phyloP scores from a whole-genome alignment of 345 rosid genomes.

The Raphanus sativus region DNA sequence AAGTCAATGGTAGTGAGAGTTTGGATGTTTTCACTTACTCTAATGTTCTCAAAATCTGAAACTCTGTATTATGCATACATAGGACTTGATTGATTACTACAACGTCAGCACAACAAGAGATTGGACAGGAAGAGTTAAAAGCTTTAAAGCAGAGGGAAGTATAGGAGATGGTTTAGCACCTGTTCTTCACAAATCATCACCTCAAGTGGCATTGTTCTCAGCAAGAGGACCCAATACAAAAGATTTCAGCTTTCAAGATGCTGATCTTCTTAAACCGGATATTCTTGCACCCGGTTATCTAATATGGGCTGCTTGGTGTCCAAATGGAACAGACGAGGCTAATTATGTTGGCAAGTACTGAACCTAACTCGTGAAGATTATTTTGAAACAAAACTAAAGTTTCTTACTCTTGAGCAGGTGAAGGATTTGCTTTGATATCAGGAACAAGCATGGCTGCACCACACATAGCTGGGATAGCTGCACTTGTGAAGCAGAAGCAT shows the following conservation, averaged over 20 bases:
- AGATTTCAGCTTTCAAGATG: conserved; percentile 92
- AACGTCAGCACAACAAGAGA: conserved; percentile 82
- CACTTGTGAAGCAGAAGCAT: conserved; percentile 94
- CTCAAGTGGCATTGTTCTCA: conserved; percentile 96
- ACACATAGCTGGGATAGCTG: conserved; percentile 98
- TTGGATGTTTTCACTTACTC: conserved; percentile 11
- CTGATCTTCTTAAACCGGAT: conserved; percentile 99
- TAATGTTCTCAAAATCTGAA: conserved; percentile 7
- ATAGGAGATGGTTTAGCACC: conserved; percentile 96
- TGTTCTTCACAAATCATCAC: conserved; percentile 90
- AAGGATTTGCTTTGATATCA: conserved; percentile 91
- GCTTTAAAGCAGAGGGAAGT: conserved; percentile 82
- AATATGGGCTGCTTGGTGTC: conserved; percentile 99
- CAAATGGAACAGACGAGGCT: conserved; percentile 94
- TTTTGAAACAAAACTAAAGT: not conserved
- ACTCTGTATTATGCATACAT: conserved; percentile 5
- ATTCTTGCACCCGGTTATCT: conserved; percentile 96
- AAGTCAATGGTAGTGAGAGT: conserved; percentile 69
- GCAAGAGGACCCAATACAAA: conserved; percentile 96
- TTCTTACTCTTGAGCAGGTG: conserved; percentile 60
- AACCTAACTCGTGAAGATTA: not conserved
- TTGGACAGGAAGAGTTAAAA: conserved; percentile 95
- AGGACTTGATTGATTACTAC: conserved; percentile 96
- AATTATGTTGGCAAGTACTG: conserved; percentile 66
- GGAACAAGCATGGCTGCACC: conserved; percentile 99